phyloP scores from a whole-genome alignment of 768 basidiomycete genomes.

The Kwoniella mangroviensis region DNA sequence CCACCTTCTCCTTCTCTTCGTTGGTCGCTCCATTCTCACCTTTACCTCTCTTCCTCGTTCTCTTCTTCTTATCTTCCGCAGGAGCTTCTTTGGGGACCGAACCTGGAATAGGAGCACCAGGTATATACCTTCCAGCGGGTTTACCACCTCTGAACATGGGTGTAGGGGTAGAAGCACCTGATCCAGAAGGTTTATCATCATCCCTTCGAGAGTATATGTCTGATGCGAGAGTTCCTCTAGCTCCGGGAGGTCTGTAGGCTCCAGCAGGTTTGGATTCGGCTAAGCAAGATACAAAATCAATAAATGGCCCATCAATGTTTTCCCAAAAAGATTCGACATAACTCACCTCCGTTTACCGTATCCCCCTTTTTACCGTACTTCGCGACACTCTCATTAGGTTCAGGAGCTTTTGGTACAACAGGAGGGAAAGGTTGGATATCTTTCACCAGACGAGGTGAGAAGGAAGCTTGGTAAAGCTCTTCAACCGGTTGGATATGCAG shows the following conservation, averaged over 20 bases:
- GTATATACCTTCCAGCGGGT: slow-evolving; percentile 66
- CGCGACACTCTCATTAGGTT: slow-evolving; percentile 45
- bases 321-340: neutral
- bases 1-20: slow-evolving; percentile 65
- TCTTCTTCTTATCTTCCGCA: slow-evolving; percentile 65
- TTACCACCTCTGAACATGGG: slow-evolving; percentile 53
- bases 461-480: slow-evolving; percentile 78
- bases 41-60: slow-evolving; percentile 62
- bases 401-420: slow-evolving; percentile 43
- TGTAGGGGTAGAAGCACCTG: slow-evolving; percentile 37
- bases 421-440: slow-evolving; percentile 40
- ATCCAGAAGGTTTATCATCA: slow-evolving; percentile 68
- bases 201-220: slow-evolving; percentile 89
- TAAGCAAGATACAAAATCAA: slow-evolving; percentile 2
- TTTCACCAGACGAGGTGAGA: slow-evolving; percentile 27
- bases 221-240: slow-evolving; percentile 84
- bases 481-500: slow-evolving; percentile 79
- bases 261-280: slow-evolving; percentile 70
- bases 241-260: slow-evolving; percentile 91
- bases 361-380: slow-evolving; percentile 49
- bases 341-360: slow-evolving; percentile 40
- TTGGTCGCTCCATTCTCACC: slow-evolving; percentile 65
- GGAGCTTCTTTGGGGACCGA: slow-evolving; percentile 60
- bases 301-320: too few relatives aligned
- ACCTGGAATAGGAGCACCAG: slow-evolving; percentile 68